A percentile compares a stretch with the other conserved stretches of the same genome.
These are phyloP conservation scores for Colletotrichum sp. DNA, from an alignment of 2,329 filamentous ascomycete genomes.

Conservation along the genomic window DNA sequence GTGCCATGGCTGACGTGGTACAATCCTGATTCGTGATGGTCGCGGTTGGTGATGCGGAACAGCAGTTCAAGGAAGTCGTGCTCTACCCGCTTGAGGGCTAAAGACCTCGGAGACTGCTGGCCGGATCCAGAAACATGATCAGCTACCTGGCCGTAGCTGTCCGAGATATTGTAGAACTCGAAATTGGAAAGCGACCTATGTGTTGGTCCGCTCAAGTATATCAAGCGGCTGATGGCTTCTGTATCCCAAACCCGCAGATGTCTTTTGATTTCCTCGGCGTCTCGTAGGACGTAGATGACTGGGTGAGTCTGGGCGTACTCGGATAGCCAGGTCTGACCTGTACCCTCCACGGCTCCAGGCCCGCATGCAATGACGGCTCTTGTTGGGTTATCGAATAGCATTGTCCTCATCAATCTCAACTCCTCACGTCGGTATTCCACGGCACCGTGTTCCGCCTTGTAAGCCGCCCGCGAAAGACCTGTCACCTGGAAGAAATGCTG, in stretches of 20 bases:
- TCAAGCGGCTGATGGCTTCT: conserved; percentile 60
- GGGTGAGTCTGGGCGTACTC: conserved; percentile 69
- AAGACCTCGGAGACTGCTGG: conserved; percentile 49
- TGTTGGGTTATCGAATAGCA: conserved; percentile 61
- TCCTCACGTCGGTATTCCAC: conserved; percentile 68
- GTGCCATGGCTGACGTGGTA: conserved; percentile 66
- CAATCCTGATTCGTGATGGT: conserved; percentile 52
- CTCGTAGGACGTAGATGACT: conserved; percentile 72
- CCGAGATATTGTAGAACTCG: conserved; percentile 76
- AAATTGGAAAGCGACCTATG: conserved; percentile 73
- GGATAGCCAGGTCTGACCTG: conserved; percentile 62
- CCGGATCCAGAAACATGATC: neutral
- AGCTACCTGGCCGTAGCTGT: neutral
- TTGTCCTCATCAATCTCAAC: conserved; percentile 63
- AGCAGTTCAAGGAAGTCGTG: conserved; percentile 70
- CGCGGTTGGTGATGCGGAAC: conserved; percentile 62
- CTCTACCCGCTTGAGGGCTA: conserved; percentile 71
- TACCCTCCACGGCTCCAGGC: conserved; percentile 63
- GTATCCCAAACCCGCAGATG: conserved; percentile 62
- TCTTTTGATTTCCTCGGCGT: conserved; percentile 66
- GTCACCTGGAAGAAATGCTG: conserved; percentile 68
- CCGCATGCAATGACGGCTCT: conserved; percentile 75
- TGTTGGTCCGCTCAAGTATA: conserved; percentile 62
- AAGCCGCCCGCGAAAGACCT: conserved; percentile 64
- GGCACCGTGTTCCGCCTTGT: conserved; percentile 66